Base-by-base conservation (phyloP, 2,329 filamentous ascomycete species). In the Fusarium temperatum region DNA sequence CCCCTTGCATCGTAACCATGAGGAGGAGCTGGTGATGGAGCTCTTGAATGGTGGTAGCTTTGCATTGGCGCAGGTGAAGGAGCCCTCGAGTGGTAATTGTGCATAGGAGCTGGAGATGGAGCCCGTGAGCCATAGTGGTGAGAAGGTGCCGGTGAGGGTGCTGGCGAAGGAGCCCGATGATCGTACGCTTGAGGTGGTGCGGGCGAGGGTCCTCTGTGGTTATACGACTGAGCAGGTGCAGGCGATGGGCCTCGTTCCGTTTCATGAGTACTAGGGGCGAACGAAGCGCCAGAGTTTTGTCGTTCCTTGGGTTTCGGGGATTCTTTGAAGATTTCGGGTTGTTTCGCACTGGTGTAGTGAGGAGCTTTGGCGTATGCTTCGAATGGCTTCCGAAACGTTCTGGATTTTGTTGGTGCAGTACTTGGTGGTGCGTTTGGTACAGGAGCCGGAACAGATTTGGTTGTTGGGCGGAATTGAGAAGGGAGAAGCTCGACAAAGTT, bases 401-500 rank as follows among this genome's bases (percentile, higher is more conserved):
- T 91, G 28, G 88, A 87, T 79, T 91, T 92, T 32, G 89, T 87
- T 3, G 89, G 85, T 30, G 86, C 86, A 75, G 85, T 87, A 67
- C 84, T 86, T 53, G 89, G 86, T 66, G 89, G 87, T 3, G 88
- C 85, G 78, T 85, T 87, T 75, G 85, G 87, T 70, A 75, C 84
- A 72, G 90, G 85, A 83, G 89, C 89, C 77, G 89, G 91, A 60
- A 85, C 86, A 36, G 89, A 87, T 79, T 91, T 85, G 48, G 86
- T 87, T 77, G 91, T 90, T 20, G 96, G 96, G 65, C 94, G 91
- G 81, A 97, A 98, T 81, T 91, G 90, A 68, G 96, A 91, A 63
- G 94, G 93, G 38, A 99, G 88, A 11, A 99, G 89, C 81, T 97
- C 90, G 80, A 99, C 96, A 80, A 99, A 99, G 84, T 99, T 99